Percentiles rank a stretch among this genome's conserved stretches.
phyloP scores from a whole-genome alignment of 2,329 filamentous ascomycete species.

The Trichophyton verrucosum region DNA sequence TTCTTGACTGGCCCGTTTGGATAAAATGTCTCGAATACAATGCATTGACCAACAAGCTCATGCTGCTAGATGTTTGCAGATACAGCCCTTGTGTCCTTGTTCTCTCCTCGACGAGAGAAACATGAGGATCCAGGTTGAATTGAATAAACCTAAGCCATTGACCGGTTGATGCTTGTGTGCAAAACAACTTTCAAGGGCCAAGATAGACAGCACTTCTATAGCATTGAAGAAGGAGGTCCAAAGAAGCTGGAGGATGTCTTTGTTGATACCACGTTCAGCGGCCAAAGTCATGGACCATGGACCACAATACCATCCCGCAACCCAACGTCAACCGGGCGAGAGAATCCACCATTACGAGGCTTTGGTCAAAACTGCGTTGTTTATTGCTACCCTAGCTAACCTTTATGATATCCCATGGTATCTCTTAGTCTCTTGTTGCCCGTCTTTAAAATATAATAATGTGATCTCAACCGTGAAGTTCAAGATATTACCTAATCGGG shows the following conservation, averaged over 20 bases:
- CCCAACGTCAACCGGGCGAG: not conserved
- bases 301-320: not conserved
- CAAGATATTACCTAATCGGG: conserved; percentile 5
- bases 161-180: not conserved
- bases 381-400: not conserved
- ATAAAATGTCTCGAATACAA: not conserved
- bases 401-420: not conserved
- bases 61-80: not conserved
- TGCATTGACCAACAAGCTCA: not conserved
- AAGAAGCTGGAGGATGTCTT: not conserved
- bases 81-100: not conserved
- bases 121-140: not conserved
- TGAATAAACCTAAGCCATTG: not conserved
- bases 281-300: not conserved
- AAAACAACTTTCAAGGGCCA: not conserved
- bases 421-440: not conserved
- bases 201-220: not conserved
- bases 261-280: not conserved
- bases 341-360: not conserved
- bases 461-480: too few species aligned
- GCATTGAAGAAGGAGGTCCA: not conserved
- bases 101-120: not conserved
- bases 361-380: not conserved
- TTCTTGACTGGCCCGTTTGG: not conserved
- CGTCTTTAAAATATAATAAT: not conserved